A percentile compares a stretch with the other conserved stretches of the same genome.
Conservation (phyloP, 1,284 basidiomycete genomes). For the Somion occarium region DNA sequence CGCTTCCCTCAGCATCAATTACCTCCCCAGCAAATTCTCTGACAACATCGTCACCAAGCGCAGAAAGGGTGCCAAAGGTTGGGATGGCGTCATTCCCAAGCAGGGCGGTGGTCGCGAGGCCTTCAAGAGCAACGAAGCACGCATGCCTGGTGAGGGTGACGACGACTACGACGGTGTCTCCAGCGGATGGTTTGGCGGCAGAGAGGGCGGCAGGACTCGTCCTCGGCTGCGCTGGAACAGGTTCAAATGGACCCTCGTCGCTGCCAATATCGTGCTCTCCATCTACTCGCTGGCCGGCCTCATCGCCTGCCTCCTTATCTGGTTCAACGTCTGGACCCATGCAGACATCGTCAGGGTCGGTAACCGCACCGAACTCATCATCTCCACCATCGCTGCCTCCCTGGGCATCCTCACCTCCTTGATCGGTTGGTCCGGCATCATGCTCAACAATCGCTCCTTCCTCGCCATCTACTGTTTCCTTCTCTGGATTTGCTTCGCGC, state of each 20-base stretch:
- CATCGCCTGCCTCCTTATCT: conserved; percentile 50
- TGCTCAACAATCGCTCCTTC: conserved; percentile 64
- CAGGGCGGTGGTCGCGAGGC: conserved; percentile 52
- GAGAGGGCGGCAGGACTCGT: conserved; percentile 35
- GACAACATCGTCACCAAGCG: conserved; percentile 37
- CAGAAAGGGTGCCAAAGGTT: conserved; percentile 29
- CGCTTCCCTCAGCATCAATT: conserved; percentile 45
- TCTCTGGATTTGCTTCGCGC: conserved; percentile 55
- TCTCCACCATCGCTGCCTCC: conserved; percentile 49
- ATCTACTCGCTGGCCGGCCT: conserved; percentile 44
- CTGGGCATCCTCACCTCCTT: conserved; percentile 50
- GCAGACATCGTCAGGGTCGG: conserved; percentile 56
- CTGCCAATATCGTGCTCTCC: conserved; percentile 45
- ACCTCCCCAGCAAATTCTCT: conserved; percentile 57
- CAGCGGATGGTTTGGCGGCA: conserved; percentile 31
- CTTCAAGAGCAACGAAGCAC: conserved; percentile 40
- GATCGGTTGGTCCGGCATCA: conserved; percentile 57
- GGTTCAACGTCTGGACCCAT: conserved; percentile 55
- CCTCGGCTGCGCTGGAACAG: conserved; percentile 51
- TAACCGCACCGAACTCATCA: conserved; percentile 49
- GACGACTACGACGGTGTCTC: conserved; percentile 48
- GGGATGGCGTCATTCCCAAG: conserved; percentile 28
- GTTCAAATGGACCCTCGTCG: conserved; percentile 58
- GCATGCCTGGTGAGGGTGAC: conserved; percentile 50
- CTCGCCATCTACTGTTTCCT: conserved; percentile 53